Base-by-base conservation (phyloP, 257 asterid genomes). In the Solanum bukasovii region DNA sequence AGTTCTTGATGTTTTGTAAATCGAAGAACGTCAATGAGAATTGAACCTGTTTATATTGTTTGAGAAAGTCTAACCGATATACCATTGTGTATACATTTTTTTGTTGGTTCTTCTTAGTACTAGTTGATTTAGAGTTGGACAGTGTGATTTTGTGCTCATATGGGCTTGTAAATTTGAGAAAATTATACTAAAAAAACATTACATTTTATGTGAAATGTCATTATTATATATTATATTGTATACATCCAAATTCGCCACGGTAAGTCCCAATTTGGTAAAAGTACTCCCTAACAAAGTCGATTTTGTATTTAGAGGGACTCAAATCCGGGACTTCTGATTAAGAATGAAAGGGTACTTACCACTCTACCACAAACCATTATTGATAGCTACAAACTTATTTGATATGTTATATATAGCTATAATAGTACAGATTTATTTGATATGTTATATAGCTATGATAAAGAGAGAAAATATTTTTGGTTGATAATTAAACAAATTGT, bases 1-100 rank as follows among this genome's bases (percentile, higher is more conserved):
- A 88, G 67, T 9, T 75, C 91, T 71, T 91, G 89, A 91, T 90
- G 14, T 52, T 52, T 10, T 49, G 44, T 20, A 31, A 61, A 49
- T 79, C 0, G 2, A 9, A n/a, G 84, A 13, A 25, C 6, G 33
- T 14, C 5, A 8, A 4, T 81, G 6, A 16, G 21, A 9, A 27
- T 56, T 21, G 3, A 46, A 82, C 21, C 0, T 9, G 2, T 35
- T 3, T 61, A 14, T 79, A 7, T 42, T 6, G 8, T 78, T 2
- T n/a, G 84, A 25, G 59, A 78, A 25, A 13, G 23, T 78, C 31
- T 9, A 12, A 13, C 0, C 0, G 14, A 79, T 44, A 44, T 44
- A 44, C 16, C 3, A 14, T 5, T 79, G 9, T 20, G 23, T n/a
- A 25, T 4, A 14, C 31, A 16, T 42, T 56, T 42, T 11, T 56